A percentile compares a stretch with the other conserved stretches of the same genome.
Evolutionary conservation across 768 basidiomycete genomes (phyloP).

Genomic region (Boletus sensibilis): DNA sequence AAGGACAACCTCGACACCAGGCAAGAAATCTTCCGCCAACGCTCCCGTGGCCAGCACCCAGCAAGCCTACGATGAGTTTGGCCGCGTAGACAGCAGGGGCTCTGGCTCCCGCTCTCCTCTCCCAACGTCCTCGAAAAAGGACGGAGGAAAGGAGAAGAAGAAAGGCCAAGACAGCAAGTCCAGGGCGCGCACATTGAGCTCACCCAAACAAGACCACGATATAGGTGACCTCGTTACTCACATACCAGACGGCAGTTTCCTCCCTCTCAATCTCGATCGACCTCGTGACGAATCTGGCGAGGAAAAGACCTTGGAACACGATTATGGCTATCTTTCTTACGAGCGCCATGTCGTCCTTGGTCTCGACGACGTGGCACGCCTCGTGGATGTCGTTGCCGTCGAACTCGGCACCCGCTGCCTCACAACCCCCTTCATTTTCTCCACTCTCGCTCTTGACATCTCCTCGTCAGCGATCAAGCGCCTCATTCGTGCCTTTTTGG

Average conservation of each 20-base stretch:
- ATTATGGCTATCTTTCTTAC: slow-evolving; percentile 75
- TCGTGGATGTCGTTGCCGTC: slow-evolving; percentile 67
- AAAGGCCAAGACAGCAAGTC: slow-evolving; percentile 36
- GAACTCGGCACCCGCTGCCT: slow-evolving; percentile 75
- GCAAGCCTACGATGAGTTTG: slow-evolving; percentile 60
- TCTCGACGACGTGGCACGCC: slow-evolving; percentile 66
- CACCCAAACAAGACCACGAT: slow-evolving; percentile 36
- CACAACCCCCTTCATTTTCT: slow-evolving; percentile 90
- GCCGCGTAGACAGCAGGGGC: slow-evolving; percentile 50
- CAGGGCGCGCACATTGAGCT: slow-evolving; percentile 43
- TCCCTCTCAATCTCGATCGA: slow-evolving; percentile 50
- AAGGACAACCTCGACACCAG: slow-evolving; percentile 58
- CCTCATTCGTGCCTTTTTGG: slow-evolving; percentile 80
- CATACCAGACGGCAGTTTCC: slow-evolving; percentile 51
- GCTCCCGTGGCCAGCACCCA: slow-evolving; percentile 11
- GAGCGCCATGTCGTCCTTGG: slow-evolving; percentile 73
- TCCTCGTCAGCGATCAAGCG: slow-evolving; percentile 69
- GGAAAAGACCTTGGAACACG: slow-evolving; percentile 41
- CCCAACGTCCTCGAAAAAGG: slow-evolving; percentile 42
- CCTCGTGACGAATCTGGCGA: slow-evolving; percentile 40
- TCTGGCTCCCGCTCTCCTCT: slow-evolving; percentile 32
- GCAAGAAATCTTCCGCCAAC: slow-evolving; percentile 37
- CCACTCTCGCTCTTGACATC: slow-evolving; percentile 82
- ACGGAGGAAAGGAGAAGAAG: slow-evolving; percentile 46
- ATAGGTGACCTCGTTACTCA: slow-evolving; percentile 37